Base-by-base conservation (phyloP, 306 rosid genomes). In the Mimosa bimucronata region DNA sequence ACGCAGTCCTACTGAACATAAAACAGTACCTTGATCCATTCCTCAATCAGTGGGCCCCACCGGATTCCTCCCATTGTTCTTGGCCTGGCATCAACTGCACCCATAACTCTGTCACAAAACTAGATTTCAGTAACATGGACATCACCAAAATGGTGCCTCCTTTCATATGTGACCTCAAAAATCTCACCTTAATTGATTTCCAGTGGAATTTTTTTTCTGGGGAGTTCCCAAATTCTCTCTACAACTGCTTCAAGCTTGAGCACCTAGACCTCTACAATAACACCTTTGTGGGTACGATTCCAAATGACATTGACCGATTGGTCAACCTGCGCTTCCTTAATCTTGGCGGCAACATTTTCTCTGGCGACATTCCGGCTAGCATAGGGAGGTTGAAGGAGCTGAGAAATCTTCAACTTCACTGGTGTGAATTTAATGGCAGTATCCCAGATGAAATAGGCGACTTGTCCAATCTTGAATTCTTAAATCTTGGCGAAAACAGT, bases 121-220 rank as follows among this genome's bases (percentile, higher is more conserved):
- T 34, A 6, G 5, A 34, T 1, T 34, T 34, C 5, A 34, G 38
- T 34, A 34, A 34, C 38, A 34, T 34, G 38, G 38, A 34, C 3
- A 34, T 34, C 38, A 34, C 38, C 38, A 34, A 34, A 2, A 34
- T n/a, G n/a, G n/a, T 90, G 7, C 94, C 94, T 5, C 7, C 82
- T 67, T 83, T 86, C 86, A 77, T 90, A 15, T 90, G 88, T 78
- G 85, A 88, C 37, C 88, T 90, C 52, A 79, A 50, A 30, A 88
- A 90, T 62, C 90, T 90, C 68, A 71, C 85, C 19, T 2, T 2
- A 23, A 57, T 90, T 66, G 57, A 86, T 19, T 75, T 90, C 48
- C 62, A 26, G 1, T 0, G 0, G 6, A 88, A 90, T 82, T 67
- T 0, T 18, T 40, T 90, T 19, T 7, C 84, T 0, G 83, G 83